A percentile compares a stretch with the other conserved stretches of the same genome.
These are phyloP conservation scores for Syzygium aromaticum DNA, from an alignment of 345 rosid species.

Conservation along the genomic window DNA sequence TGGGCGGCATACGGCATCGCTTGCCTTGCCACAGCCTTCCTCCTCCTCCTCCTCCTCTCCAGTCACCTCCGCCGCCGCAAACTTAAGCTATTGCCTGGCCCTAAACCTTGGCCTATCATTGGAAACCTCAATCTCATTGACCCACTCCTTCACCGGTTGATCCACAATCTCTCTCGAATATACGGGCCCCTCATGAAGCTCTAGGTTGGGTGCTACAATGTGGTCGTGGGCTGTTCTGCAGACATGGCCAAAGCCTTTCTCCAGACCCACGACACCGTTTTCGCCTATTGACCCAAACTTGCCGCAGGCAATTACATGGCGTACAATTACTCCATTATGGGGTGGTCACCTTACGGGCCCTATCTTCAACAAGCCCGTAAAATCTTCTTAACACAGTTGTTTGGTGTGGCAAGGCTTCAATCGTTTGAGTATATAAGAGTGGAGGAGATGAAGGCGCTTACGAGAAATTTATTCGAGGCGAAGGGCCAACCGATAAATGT, in stretches of 20 bases:
- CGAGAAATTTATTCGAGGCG: constrained; percentile 3
- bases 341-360: no score
- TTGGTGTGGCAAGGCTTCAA: constrained; percentile 32
- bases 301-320: constrained; percentile 55
- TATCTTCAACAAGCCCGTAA: constrained; percentile 50
- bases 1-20: background rate
- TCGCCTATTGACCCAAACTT: constrained; percentile 29
- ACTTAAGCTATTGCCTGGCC: constrained; percentile 37
- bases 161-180: no score
- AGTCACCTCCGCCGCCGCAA: constrained; percentile 10
- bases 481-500: background rate
- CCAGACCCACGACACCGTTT: constrained; percentile 31
- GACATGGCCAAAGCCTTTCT: no score
- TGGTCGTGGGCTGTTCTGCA: no score
- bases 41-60: constrained; percentile 18
- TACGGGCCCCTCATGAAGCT: no score
- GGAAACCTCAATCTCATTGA: constrained; percentile 53
- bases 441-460: constrained; percentile 24
- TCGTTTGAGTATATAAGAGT: constrained; percentile 37
- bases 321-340: constrained; percentile 35
- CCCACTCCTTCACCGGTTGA: constrained; percentile 42
- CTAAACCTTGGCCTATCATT: constrained; percentile 48
- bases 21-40: constrained; percentile 18
- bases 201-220: no score
- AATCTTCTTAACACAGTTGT: constrained; percentile 37